Conservation (phyloP, 1,139 yeast species). For the Blastobotrys indianensis region DNA sequence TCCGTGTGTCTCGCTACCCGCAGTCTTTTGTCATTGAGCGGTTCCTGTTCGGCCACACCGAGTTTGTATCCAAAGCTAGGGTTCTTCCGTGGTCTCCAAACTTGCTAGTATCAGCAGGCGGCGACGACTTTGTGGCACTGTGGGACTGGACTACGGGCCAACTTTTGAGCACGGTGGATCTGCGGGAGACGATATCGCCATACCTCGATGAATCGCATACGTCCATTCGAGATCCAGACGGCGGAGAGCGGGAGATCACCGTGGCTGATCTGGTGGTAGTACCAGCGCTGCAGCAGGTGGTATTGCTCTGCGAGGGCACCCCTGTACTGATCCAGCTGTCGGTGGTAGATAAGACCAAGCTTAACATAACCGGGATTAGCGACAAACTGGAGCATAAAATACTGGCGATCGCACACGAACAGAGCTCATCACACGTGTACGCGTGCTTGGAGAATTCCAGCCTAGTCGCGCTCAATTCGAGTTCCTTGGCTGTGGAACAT, state of each 20-base stretch:
- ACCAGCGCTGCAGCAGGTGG: constrained; percentile 16
- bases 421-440: too few relatives aligned
- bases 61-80: constrained; percentile 64
- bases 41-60: constrained; percentile 82
- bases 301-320: constrained; percentile 5
- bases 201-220: constrained; percentile 21
- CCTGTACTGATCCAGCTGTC: constrained; percentile 1
- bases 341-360: background rate
- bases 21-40: constrained; percentile 68
- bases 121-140: constrained; percentile 66
- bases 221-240: constrained; percentile 32
- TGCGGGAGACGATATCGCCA: constrained; percentile 34
- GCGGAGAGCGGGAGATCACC: constrained; percentile 52
- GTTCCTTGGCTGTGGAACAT: too few relatives aligned
- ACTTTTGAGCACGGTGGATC: constrained; percentile 44
- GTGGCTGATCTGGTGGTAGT: constrained; percentile 64
- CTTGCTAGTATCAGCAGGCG: constrained; percentile 76
- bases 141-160: constrained; percentile 70
- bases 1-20: constrained; percentile 80
- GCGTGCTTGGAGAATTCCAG: too few relatives aligned
- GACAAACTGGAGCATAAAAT: too few relatives aligned
- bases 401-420: too few relatives aligned
- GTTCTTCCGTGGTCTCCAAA: constrained; percentile 46
- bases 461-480: too few relatives aligned
- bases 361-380: too few relatives aligned